phyloP scores from a whole-genome alignment of 352 stramenopile genomes.

The Plasmopara halstedii region DNA sequence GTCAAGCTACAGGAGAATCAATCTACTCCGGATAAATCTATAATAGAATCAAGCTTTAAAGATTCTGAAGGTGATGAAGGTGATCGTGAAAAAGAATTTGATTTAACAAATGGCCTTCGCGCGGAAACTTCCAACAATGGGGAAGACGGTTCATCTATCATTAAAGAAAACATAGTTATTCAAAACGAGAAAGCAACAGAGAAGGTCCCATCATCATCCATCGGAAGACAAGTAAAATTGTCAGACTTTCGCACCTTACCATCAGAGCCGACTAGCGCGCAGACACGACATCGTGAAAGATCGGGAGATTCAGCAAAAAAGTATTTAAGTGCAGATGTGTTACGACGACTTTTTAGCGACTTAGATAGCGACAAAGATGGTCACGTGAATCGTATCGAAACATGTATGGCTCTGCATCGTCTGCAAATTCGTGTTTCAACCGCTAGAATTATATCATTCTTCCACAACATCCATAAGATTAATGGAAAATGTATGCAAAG shows the following conservation, averaged over 20 bases:
- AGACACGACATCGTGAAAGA: constrained; percentile 6
- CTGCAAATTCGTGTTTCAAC: constrained; percentile 56
- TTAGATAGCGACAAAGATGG: constrained; percentile 62
- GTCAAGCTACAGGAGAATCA: background rate
- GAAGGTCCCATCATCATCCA: constrained; percentile 28
- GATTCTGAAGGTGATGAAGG: background rate
- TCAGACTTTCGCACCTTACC: constrained; percentile 68
- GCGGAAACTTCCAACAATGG: background rate
- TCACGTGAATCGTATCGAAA: constrained; percentile 64
- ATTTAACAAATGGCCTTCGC: background rate
- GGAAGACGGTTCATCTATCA: background rate
- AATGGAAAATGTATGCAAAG: constrained; percentile 1
- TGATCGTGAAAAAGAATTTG: background rate
- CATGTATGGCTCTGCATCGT: constrained; percentile 61
- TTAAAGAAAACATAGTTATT: constrained; percentile 6
- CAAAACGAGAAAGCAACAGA: background rate
- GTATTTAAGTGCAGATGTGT: constrained; percentile 41
- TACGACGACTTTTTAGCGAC: constrained; percentile 74
- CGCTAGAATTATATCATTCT: constrained; percentile 56
- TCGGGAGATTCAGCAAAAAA: constrained; percentile 5
- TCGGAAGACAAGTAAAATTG: constrained; percentile 58
- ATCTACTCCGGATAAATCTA: background rate
- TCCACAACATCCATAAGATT: constrained; percentile 35
- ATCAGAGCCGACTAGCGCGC: constrained; percentile 50
- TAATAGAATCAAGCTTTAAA: background rate